Evolutionary conservation across 2,329 filamentous ascomycete genomes (phyloP), one percentile per base, ranked within the genome.

Genomic region (Sclerotinia trifoliorum): DNA sequence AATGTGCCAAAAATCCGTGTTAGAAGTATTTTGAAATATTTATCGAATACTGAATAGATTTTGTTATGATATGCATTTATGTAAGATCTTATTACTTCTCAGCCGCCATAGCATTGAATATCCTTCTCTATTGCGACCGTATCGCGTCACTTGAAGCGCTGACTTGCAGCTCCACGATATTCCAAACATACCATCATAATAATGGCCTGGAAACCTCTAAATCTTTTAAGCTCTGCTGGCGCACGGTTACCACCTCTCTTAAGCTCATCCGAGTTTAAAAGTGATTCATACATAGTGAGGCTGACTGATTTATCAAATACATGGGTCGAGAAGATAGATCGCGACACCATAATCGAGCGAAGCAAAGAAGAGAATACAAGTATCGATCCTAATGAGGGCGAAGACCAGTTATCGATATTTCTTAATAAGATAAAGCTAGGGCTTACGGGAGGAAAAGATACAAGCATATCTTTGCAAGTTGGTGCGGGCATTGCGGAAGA

Each of bases 251-350:
- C 90, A 15, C 80, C 84, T 49, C 82, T 94, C 10, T 81, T 94
- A 46, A 81, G 90, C 55, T 90, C 90, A 70, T 81, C 85, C 26
- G 75, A 78, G 39, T 87, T 90, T 74, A 80, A 80, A 6, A 64
- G 80, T 21, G 78, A 83, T 17, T 84, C 86, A 15, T 94, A 94
- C 79, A 83, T 80, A 2, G 77, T 94, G 39, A 83, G 86, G 68
- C 76, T 94, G 51, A 92, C 90, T 2, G 91, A 94, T 76, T 82
- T 93, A 69, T 88, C 85, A 75, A 85, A 88, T 72, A 80, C 93
- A n/a, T 95, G 91, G 91, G 79, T 81, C 35, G 91, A 94, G 78
- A 82, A 78, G 11, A 79, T 93, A 29, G 84, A 87, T 67, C 81
- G 86, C 29, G 82, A 81, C n/a, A 82, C 81, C 15, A 90, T 94